Base-by-base conservation (phyloP, 768 basidiomycete species). In the Tulasnella sp. region DNA sequence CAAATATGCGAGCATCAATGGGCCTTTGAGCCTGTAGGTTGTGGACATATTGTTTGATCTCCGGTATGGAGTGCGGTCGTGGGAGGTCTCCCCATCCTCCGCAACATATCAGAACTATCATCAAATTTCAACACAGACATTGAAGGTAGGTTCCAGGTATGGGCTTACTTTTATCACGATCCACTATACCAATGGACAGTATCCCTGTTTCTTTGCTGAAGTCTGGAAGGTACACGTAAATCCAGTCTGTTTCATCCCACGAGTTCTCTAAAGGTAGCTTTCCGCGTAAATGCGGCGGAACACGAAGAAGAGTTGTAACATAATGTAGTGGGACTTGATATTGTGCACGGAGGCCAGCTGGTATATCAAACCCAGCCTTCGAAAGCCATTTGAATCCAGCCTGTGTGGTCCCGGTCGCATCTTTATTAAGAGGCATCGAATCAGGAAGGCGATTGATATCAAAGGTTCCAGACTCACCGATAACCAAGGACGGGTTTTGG, bases 321-420 rank as follows among this genome's bases (percentile, higher is more conserved):
- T 51, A 51, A 28, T 31, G 24, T 34, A 51, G 41, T 5, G 12
- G 13, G 1, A 42, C 39, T 8, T 51, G 16, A 15, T 51, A 51
- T 31, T 51, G 40, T 5, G 13, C 28, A 19, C 37, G 49, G 13
- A 43, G 39, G 29, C 35, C 27, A 10, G 40, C 5, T 24, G 45
- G n/a, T 28, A 47, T 22, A 15, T 19, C 7, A 20, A 51, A 51
- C 6, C 49, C 49, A 3, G 40, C 40, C 6, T 27, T 27, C 16
- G 7, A 32, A 3, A 51, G 49, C 10, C 41, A 28, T 29, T 51
- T 51, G 27, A 41, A 51, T 2, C 24, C 37, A 15, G 33, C 6
- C 39, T 51, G 49, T 13, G 39, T 31, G 29, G 49, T 39, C 32
- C 49, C 49, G 10, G 49, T 41, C n/a, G 49, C 49, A 25, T 51